Percentiles rank a stretch among this genome's conserved stretches.
Conservation (phyloP, 2,329 filamentous ascomycete species). For the Elsinoe fawcettii region DNA sequence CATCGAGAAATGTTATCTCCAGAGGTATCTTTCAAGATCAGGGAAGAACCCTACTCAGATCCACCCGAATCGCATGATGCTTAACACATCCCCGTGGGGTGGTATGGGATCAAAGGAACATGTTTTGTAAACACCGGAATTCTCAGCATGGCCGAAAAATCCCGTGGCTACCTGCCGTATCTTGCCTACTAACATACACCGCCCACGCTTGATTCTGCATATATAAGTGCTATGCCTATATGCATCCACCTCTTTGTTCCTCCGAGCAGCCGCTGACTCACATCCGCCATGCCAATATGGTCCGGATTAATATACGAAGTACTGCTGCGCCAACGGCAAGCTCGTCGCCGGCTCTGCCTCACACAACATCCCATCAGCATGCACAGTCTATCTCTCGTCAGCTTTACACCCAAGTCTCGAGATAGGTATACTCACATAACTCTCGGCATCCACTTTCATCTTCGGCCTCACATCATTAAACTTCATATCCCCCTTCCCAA, state of each 20-base stretch:
- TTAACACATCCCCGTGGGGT: background rate
- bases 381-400: constrained; percentile 48
- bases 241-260: too few species aligned
- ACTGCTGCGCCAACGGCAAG: constrained; percentile 69
- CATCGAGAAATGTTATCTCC: background rate
- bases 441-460: constrained; percentile 90
- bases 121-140: background rate
- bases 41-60: background rate
- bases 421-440: constrained; percentile 51
- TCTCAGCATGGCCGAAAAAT: background rate
- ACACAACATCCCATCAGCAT: constrained; percentile 72
- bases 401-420: constrained; percentile 18
- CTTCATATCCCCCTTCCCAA: constrained; percentile 84
- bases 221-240: too few species aligned
- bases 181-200: background rate
- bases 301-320: constrained; percentile 67
- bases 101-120: background rate
- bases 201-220: too few species aligned
- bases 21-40: background rate
- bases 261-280: too few species aligned
- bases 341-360: constrained; percentile 61
- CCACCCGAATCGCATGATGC: background rate
- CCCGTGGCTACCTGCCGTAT: background rate
- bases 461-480: constrained; percentile 74
- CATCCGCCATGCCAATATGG: too few species aligned